Base-by-base conservation (phyloP, 2,329 filamentous ascomycete species). In the Cladorrhinum sp. region DNA sequence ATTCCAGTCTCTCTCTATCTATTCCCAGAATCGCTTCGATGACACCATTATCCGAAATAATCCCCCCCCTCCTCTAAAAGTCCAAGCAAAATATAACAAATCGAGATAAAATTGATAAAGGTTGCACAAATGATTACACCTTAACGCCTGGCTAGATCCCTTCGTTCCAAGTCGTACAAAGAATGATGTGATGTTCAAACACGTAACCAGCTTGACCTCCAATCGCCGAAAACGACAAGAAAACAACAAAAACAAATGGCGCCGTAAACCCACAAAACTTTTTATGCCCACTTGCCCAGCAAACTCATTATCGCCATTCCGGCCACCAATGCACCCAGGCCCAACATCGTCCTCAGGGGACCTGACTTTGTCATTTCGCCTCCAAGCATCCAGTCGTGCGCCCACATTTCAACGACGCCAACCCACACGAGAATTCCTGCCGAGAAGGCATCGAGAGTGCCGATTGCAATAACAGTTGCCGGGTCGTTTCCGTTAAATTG, bases 391-490 rank as follows among this genome's bases (percentile, higher is more conserved):
- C 90, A 93, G 70, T 93, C 90, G 45, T 82, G 78, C 2, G 87
- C 87, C 84, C 87, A 87, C 88, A 93, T 92, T 75, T 92, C 89
- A 0, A 92, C 89, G 1, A 92, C 74, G 1, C 88, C 88, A 1
- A 92, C 89, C 88, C 90, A 93, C n/a, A 89, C 76, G 29, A 93
- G 78, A 50, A 93, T 90, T 25, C 90, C 90, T 0, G 90, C 88
- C 0, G 85, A 90, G 9, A 92, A 70, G 5, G 89, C 87, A 71
- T 93, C 86, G 1, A 93, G 77, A 0, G 88, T 91, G 0, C 89
- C 90, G 36, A 92, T 85, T 2, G 89, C 86, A 49, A 92, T 74
- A 45, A 92, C 78, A 0, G 89, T 92, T 1, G 79, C 78, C 2
- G 79, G 81, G 66, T 90, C 83, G 67, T 90, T 91, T 3, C 88